These are phyloP conservation scores for Populus tomentosa DNA, from an alignment of 441 rosid genomes.

Conservation along the genomic window DNA sequence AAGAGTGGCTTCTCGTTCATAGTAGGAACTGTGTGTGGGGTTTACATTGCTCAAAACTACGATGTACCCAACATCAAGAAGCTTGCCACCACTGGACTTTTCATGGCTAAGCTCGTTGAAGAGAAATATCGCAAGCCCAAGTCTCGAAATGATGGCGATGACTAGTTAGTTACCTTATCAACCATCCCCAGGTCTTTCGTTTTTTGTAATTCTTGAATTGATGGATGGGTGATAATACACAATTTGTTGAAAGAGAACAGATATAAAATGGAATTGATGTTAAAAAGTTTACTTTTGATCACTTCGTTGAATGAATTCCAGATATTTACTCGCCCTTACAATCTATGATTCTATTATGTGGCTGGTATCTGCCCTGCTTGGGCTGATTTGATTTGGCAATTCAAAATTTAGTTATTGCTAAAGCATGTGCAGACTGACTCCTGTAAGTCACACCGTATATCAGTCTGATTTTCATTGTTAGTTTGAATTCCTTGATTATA, in stretches of 20 bases:
- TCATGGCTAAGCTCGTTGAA: slow-evolving; percentile 60
- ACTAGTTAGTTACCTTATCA: slow-evolving; percentile 13
- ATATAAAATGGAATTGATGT: not conserved
- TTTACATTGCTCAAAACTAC: slow-evolving; percentile 90
- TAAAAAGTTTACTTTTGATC: not conserved
- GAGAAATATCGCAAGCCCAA: slow-evolving; percentile 79
- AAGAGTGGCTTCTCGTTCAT: slow-evolving; percentile 64
- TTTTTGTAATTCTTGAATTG: not conserved
- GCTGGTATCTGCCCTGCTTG: not conserved
- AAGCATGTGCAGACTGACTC: not conserved
- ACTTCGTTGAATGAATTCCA: not conserved
- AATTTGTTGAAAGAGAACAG: not conserved
- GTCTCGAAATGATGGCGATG: slow-evolving; percentile 33
- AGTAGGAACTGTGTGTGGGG: slow-evolving; percentile 55
- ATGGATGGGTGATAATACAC: slow-evolving; percentile 1
- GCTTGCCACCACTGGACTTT: slow-evolving; percentile 40
- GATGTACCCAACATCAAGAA: slow-evolving; percentile 72
- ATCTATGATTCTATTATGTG: not conserved
- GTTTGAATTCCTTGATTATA: not conserved
- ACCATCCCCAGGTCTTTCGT: slow-evolving; percentile 9
- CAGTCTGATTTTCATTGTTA: not conserved
- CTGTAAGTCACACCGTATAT: not conserved
- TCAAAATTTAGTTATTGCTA: not conserved
- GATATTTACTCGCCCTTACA: not conserved
- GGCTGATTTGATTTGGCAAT: not conserved